phyloP scores from a whole-genome alignment of 2,329 filamentous ascomycete genomes.

The Trichoderma gracile region DNA sequence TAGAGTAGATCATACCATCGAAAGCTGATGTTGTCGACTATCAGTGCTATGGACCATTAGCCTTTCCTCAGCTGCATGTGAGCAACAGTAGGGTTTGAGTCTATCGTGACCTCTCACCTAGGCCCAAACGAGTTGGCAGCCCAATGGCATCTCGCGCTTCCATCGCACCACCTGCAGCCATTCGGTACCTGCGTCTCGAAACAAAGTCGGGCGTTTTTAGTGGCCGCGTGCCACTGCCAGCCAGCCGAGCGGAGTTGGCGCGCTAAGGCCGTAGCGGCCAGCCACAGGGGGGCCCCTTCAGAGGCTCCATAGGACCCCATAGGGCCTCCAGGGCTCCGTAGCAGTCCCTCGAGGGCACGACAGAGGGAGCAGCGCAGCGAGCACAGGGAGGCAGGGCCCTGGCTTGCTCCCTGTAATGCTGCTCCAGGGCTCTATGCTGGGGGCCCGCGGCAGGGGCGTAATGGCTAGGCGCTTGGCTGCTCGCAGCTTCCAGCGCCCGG shows the following conservation, averaged over 20 bases:
- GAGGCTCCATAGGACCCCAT: neutral
- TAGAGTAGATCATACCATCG: neutral
- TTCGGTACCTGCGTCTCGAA: slow-evolving; percentile 10
- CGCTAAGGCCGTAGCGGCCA: neutral
- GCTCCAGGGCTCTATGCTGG: neutral
- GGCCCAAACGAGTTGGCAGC: neutral
- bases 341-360: neutral
- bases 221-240: slow-evolving; percentile 21
- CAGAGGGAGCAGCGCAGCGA: neutral
- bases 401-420: neutral
- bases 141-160: too few relatives aligned
- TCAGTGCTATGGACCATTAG: too few relatives aligned
- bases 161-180: neutral
- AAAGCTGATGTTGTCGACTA: neutral
- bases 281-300: neutral
- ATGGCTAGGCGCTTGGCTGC: slow-evolving; percentile 9
- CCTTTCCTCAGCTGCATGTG: neutral
- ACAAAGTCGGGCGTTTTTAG: slow-evolving; percentile 18
- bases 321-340: neutral
- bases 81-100: too few relatives aligned
- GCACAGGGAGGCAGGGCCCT: neutral
- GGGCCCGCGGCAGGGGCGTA: slow-evolving; percentile 11
- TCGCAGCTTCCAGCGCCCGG: slow-evolving; percentile 11
- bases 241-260: slow-evolving; percentile 8
- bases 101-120: neutral